Evolutionary conservation across 2,329 filamentous ascomycete species (phyloP).

Genomic region (Fusarium globosum): DNA sequence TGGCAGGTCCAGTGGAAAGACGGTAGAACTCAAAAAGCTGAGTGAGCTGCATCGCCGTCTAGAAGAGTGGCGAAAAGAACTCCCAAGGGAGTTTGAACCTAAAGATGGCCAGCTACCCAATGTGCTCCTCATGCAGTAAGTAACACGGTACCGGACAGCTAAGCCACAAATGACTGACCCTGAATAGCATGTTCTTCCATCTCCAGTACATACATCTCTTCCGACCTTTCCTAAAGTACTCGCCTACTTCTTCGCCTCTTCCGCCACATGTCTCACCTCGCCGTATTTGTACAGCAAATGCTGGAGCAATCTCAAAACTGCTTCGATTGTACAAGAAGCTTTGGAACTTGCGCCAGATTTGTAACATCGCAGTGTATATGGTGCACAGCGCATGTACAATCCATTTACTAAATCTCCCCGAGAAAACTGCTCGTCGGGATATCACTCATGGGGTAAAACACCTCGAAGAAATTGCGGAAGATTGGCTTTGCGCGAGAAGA

Average conservation of each 20-base stretch:
- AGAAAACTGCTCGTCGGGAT: conserved; percentile 89
- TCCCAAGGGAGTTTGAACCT: conserved; percentile 88
- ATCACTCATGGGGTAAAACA: conserved; percentile 92
- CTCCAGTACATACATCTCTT: conserved; percentile 96
- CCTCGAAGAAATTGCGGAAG: conserved; percentile 93
- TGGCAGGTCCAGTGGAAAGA: conserved; percentile 74
- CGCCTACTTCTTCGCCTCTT: conserved; percentile 81
- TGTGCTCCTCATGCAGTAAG: conserved; percentile 85
- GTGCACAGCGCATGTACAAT: conserved; percentile 94
- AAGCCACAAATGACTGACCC: conserved; percentile 10
- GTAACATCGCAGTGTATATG: conserved; percentile 97
- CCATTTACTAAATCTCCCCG: conserved; percentile 90
- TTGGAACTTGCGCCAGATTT: conserved; percentile 92
- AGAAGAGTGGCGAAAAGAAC: conserved; percentile 86
- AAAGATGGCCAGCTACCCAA: conserved; percentile 90
- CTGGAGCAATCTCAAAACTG: conserved; percentile 90
- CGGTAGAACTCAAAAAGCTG: conserved; percentile 88
- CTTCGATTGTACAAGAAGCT: conserved; percentile 93
- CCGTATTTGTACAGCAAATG: conserved; percentile 90
- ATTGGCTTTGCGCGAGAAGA: conserved; percentile 89
- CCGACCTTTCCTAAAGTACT: conserved; percentile 93
- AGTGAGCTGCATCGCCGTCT: conserved; percentile 90
- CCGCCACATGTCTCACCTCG: conserved; percentile 89
- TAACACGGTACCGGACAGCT: conserved; percentile 33
- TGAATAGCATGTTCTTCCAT: conserved; percentile 91